Conservation (phyloP, 164 flowering plant species). For the Protea cynaroides region DNA sequence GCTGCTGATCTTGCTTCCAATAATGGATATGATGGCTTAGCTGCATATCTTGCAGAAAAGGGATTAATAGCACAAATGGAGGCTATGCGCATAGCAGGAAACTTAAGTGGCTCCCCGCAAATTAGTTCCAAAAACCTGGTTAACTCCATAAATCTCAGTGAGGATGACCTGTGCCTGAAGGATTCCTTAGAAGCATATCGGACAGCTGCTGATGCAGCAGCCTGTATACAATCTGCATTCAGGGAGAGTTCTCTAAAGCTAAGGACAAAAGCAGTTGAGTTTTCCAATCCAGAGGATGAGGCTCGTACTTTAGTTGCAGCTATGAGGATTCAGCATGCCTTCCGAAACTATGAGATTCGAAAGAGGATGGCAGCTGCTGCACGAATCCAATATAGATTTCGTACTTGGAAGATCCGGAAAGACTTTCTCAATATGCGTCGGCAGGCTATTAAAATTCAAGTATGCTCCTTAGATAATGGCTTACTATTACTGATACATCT, state of each 20-base stretch:
- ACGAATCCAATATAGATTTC: slow-evolving; percentile 73
- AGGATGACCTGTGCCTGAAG: slow-evolving; percentile 64
- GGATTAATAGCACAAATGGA: slow-evolving; percentile 64
- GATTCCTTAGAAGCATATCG: slow-evolving; percentile 82
- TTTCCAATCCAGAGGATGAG: slow-evolving; percentile 55
- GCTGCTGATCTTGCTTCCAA: slow-evolving; percentile 78
- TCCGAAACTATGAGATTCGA: slow-evolving; percentile 48
- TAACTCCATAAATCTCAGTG: slow-evolving; percentile 31
- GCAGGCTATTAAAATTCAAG: slow-evolving; percentile 81
- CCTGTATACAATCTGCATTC: slow-evolving; percentile 85
- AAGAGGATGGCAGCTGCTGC: slow-evolving; percentile 77
- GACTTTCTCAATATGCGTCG: slow-evolving; percentile 80
- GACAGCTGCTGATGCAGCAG: slow-evolving; percentile 93
- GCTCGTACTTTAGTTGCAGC: slow-evolving; percentile 76
- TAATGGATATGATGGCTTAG: slow-evolving; percentile 69
- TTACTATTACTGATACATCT: background rate
- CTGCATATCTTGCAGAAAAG: slow-evolving; percentile 91
- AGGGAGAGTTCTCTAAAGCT: slow-evolving; percentile 63
- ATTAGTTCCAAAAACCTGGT: slow-evolving; percentile 24
- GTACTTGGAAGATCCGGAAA: slow-evolving; percentile 76
- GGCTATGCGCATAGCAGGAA: slow-evolving; percentile 78
- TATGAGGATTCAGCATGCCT: slow-evolving; percentile 91
- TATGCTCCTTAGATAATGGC: slow-evolving; percentile 18
- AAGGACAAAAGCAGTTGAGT: slow-evolving; percentile 36
- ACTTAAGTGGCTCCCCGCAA: slow-evolving; percentile 60